Conservation (phyloP, 768 basidiomycete genomes). For the Wakefieldia striispora region DNA sequence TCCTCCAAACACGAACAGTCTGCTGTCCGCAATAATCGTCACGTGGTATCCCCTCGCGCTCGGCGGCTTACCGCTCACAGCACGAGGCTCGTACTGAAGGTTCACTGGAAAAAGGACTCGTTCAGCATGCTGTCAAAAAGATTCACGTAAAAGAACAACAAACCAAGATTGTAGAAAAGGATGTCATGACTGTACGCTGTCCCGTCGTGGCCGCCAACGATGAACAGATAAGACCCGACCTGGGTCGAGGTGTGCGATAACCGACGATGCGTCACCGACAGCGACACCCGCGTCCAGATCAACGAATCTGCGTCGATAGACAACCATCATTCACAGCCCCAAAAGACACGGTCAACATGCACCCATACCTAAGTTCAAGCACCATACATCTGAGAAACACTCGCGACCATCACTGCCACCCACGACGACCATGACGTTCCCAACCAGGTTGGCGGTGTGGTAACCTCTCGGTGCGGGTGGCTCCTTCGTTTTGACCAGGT, state of each 20-base stretch:
- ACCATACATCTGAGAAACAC: conserved; percentile 87
- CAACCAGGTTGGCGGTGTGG: conserved; percentile 86
- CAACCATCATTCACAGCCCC: background rate
- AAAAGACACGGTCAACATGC: background rate
- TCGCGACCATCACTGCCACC: conserved; percentile 91
- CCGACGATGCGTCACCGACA: conserved; percentile 45
- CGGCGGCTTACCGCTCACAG: conserved; percentile 64
- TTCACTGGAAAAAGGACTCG: conserved; percentile 51
- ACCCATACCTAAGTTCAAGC: conserved; percentile 76
- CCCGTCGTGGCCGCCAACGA: conserved; percentile 88
- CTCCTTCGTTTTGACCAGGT: conserved; percentile 52
- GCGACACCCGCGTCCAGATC: conserved; percentile 28
- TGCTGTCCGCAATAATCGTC: conserved; percentile 76
- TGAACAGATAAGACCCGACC: conserved; percentile 89
- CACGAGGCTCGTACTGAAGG: conserved; percentile 77
- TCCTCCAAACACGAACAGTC: conserved; percentile 86
- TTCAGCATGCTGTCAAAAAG: background rate
- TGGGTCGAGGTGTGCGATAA: conserved; percentile 86
- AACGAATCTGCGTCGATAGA: conserved; percentile 21
- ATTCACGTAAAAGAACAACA: conserved; percentile 5
- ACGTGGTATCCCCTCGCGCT: conserved; percentile 83
- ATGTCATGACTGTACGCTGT: conserved; percentile 70
- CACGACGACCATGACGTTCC: conserved; percentile 81
- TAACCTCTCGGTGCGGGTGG: conserved; percentile 75
- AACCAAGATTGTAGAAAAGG: conserved; percentile 85